phyloP scores from a whole-genome alignment of 1,284 basidiomycete genomes.

The Cryptococcus sp. region DNA sequence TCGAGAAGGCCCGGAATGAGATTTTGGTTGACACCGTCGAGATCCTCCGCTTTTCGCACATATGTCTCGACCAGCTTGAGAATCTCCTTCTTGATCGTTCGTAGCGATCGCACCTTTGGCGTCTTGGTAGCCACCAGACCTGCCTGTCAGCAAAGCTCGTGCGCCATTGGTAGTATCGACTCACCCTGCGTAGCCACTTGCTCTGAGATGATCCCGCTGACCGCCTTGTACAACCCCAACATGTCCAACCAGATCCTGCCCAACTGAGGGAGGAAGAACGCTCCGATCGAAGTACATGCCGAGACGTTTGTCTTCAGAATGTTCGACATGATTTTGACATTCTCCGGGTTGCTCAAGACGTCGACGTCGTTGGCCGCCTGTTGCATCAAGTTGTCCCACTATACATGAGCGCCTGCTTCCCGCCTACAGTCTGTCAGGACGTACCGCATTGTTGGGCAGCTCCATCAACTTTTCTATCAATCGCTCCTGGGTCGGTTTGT shows the following conservation, averaged over 20 bases:
- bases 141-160: slow-evolving; percentile 36
- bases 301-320: slow-evolving; percentile 99
- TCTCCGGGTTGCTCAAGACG: slow-evolving; percentile 82
- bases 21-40: slow-evolving; percentile 83
- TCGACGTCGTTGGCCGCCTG: slow-evolving; percentile 93
- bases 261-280: slow-evolving; percentile 94
- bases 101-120: slow-evolving; percentile 86
- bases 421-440: no score
- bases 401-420: no score
- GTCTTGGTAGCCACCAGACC: slow-evolving; percentile 94
- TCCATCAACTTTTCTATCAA: slow-evolving; percentile 95
- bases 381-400: slow-evolving; percentile 98
- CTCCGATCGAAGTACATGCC: slow-evolving; percentile 93
- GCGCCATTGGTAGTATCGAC: slow-evolving; percentile 21
- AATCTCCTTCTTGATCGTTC: slow-evolving; percentile 99
- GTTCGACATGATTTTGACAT: slow-evolving; percentile 95
- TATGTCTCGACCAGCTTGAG: slow-evolving; percentile 96
- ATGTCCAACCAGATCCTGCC: slow-evolving; percentile 96
- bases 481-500: slow-evolving; percentile 93
- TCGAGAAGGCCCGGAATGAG: slow-evolving; percentile 95
- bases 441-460: slow-evolving; percentile 87
- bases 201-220: slow-evolving; percentile 95
- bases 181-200: slow-evolving; percentile 80
- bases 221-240: slow-evolving; percentile 96
- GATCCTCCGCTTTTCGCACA: slow-evolving; percentile 91